Base-by-base conservation (phyloP, 140 eudicot species). In the Anethum foeniculum region DNA sequence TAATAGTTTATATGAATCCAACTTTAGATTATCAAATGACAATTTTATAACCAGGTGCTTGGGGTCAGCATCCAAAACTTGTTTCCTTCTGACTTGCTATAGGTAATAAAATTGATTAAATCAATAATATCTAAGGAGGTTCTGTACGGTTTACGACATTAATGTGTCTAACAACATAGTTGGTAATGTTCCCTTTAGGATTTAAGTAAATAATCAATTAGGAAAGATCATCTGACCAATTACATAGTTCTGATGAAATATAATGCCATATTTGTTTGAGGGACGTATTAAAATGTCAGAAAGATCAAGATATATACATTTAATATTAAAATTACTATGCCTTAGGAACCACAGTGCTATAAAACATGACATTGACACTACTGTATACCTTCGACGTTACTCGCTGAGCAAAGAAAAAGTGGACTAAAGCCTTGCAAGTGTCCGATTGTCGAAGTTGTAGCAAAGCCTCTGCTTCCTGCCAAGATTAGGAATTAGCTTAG, bases 331-430 rank as follows among this genome's bases (percentile, higher is more conserved):
- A 74, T 49, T 62, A 12, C 32, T 43, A 10, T 28, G 64, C 27
- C 11, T 6, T 5, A 6, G 71, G 36, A 65, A 80, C 32, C 18
- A 32, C 38, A 9, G 78, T 54, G 21, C 7, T 54, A 12, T 39
- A 34, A 78, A 58, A 58, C 43, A 28, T 79, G 38, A 79, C 51
- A 56, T 13, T 60, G 43, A 30, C 48, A 39, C 46, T 71, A 71
- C 46, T 15, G 75, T 15, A 80, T 83, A 90, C 97, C 97, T 90
- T 92, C 46, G 87, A 88, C 46, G 91, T 87, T 75, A 86, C 84
- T 82, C 92, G 87, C 74, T 92, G 91, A 47, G 93, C 81, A 82
- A 92, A 92, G 85, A 92, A 92, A 41, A 85, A 82, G 88, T 92
- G 97, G 23, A 86, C 86, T 75, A 92, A 90, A 77, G 93, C 89